A percentile compares a stretch with the other conserved stretches of the same genome.
Conservation (phyloP, 2,329 filamentous ascomycete genomes). For the Phyllosticta citriasiana region DNA sequence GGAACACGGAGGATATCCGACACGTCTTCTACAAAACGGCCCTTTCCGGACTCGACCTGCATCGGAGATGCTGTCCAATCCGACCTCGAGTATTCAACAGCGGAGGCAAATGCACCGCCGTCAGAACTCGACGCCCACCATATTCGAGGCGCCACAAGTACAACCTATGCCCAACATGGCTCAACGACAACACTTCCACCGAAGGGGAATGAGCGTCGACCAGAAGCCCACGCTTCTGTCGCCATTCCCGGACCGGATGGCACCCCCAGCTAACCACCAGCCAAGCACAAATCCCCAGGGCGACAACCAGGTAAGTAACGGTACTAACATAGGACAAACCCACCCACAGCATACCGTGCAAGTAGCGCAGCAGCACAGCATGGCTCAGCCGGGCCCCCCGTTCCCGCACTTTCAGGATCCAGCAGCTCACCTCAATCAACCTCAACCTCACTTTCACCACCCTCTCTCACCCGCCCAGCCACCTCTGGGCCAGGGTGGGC, state of each 20-base stretch:
- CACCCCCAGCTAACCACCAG: conserved; percentile 11
- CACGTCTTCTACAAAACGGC: conserved; percentile 7
- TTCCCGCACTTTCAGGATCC: conserved; percentile 20
- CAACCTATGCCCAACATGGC: conserved; percentile 51
- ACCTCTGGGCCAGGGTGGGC: conserved; percentile 16
- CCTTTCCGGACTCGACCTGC: conserved; percentile 60
- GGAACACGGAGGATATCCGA: conserved; percentile 18
- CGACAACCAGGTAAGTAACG: conserved; percentile 41
- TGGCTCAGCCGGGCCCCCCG: conserved; percentile 63
- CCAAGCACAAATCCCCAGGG: conserved; percentile 33
- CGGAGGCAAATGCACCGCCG: conserved; percentile 70
- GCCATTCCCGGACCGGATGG: conserved; percentile 31
- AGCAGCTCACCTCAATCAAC: conserved; percentile 15
- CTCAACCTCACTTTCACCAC: conserved; percentile 26
- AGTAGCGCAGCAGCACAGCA: conserved; percentile 83
- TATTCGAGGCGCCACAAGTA: conserved; percentile 66
- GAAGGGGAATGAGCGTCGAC: conserved; percentile 77
- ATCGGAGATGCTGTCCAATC: conserved; percentile 66
- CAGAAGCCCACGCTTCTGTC: conserved; percentile 45
- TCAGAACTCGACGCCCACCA: conserved; percentile 75
- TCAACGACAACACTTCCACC: conserved; percentile 49
- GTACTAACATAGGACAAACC: conserved; percentile 50
- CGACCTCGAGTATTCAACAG: conserved; percentile 61
- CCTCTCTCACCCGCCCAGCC: conserved; percentile 24
- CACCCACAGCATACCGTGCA: conserved; percentile 66